These are phyloP conservation scores for Xylariaceae sp. DNA, from an alignment of 2,329 filamentous ascomycete species.

Conservation along the genomic window DNA sequence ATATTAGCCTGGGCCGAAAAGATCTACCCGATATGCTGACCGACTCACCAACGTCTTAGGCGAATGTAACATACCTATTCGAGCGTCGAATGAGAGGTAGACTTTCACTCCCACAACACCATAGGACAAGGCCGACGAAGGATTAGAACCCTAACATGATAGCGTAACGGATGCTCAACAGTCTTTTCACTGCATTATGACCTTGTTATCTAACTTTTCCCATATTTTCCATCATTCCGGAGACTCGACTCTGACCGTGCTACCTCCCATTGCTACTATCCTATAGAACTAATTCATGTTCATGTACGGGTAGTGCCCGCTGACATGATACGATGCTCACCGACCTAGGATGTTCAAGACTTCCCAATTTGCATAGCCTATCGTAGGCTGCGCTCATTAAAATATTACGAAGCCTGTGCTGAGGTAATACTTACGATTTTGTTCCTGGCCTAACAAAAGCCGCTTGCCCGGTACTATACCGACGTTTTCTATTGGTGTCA, in stretches of 20 bases:
- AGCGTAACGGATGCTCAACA: constrained; percentile 1
- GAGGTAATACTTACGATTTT: not conserved
- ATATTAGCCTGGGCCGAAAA: too few relatives aligned
- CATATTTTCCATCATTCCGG: not conserved
- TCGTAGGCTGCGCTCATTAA: too few relatives aligned
- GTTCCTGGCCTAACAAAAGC: not conserved
- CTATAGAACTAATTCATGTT: constrained; percentile 6
- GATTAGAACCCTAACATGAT: constrained; percentile 7
- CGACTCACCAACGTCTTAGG: constrained; percentile 1
- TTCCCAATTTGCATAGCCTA: constrained; percentile 3
- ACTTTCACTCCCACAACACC: too few relatives aligned
- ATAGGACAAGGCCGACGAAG: not conserved
- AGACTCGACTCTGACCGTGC: constrained; percentile 6
- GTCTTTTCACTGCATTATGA: not conserved
- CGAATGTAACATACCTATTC: constrained; percentile 3
- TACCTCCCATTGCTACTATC: not conserved
- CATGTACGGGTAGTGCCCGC: constrained; percentile 16
- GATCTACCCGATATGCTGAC: constrained; percentile 6
- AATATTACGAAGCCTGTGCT: too few relatives aligned
- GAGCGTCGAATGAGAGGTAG: not conserved
- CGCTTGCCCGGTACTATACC: too few relatives aligned
- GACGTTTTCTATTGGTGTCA: not conserved
- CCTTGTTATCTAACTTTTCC: constrained; percentile 4
- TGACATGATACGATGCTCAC: constrained; percentile 10
- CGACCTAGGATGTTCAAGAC: not conserved